A percentile compares a stretch with the other conserved stretches of the same genome.
These are phyloP conservation scores for Podospora sp. DNA, from an alignment of 495 filamentous ascomycete genomes.

Conservation along the genomic window DNA sequence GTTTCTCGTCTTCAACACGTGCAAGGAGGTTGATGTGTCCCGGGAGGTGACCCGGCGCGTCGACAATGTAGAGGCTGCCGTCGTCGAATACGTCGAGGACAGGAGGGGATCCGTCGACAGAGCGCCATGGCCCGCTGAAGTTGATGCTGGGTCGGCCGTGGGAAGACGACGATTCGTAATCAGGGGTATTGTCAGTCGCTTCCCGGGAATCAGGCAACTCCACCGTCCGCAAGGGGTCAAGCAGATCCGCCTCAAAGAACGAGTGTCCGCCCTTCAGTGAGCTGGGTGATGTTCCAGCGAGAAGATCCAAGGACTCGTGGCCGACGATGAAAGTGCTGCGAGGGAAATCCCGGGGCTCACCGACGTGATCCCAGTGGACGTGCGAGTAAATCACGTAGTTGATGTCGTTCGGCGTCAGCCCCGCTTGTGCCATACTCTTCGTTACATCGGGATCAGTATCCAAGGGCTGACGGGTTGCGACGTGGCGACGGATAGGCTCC, in stretches of 20 bases:
- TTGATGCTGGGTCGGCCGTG: no score
- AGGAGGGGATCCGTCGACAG: not conserved
- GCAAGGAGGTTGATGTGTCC: slow-evolving; percentile 51
- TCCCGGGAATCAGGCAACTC: slow-evolving; percentile 36
- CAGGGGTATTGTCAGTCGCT: no score
- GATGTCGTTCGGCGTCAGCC: slow-evolving; percentile 40
- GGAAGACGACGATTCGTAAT: no score
- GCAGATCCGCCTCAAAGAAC: slow-evolving; percentile 45
- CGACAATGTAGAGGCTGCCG: slow-evolving; percentile 41
- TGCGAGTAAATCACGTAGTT: slow-evolving; percentile 45
- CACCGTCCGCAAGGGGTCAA: slow-evolving; percentile 38
- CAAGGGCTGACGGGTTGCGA: slow-evolving; percentile 40
- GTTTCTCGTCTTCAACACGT: slow-evolving; percentile 9
- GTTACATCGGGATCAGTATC: slow-evolving; percentile 39
- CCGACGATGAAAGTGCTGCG: slow-evolving; percentile 42
- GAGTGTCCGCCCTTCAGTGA: slow-evolving; percentile 36
- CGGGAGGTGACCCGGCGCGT: slow-evolving; percentile 49
- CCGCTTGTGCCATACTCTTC: slow-evolving; percentile 36
- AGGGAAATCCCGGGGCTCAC: slow-evolving; percentile 43
- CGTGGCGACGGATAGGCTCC: slow-evolving; percentile 38
- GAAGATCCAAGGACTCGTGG: slow-evolving; percentile 36
- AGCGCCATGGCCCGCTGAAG: no score
- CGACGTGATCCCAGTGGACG: slow-evolving; percentile 51
- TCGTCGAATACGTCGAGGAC: slow-evolving; percentile 47
- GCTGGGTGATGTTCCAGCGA: slow-evolving; percentile 30